A percentile compares a stretch with the other conserved stretches of the same genome.
Conservation (phyloP, 768 basidiomycete species). For the Zangia roseola region DNA sequence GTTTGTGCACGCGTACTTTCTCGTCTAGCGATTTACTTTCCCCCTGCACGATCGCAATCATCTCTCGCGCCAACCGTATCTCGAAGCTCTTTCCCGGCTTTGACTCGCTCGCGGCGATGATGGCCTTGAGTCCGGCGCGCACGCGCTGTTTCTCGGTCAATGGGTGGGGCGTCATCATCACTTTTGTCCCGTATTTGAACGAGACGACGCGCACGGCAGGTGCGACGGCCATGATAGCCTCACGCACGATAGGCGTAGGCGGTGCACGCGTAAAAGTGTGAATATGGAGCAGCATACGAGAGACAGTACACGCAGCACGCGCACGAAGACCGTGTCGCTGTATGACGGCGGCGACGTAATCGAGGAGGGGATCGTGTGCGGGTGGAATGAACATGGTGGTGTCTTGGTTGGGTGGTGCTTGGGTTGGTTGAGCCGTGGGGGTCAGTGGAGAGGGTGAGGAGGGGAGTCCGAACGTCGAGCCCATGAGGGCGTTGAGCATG, state of each 20-base stretch:
- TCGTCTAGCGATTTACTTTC: conserved; percentile 56
- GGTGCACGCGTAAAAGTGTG: conserved; percentile 72
- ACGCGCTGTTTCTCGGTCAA: conserved; percentile 81
- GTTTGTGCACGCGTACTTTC: conserved; percentile 61
- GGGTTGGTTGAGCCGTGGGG: neutral
- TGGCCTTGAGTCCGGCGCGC: conserved; percentile 66
- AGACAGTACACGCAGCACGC: conserved; percentile 52
- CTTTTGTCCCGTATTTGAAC: conserved; percentile 64
- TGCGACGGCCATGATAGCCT: conserved; percentile 65
- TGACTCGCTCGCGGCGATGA: conserved; percentile 60
- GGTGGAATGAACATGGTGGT: conserved; percentile 60
- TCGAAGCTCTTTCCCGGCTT: conserved; percentile 57
- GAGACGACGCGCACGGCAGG: conserved; percentile 67
- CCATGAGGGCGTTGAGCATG: conserved; percentile 25
- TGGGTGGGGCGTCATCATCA: conserved; percentile 62
- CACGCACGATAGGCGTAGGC: conserved; percentile 76
- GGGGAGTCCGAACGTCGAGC: conserved; percentile 18
- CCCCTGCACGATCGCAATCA: conserved; percentile 68
- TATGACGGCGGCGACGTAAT: conserved; percentile 60
- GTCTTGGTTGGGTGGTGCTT: neutral
- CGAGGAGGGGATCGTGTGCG: conserved; percentile 70
- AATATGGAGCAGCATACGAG: conserved; percentile 66
- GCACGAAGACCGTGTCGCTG: conserved; percentile 67
- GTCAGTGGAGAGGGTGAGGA: neutral
- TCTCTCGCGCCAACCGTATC: conserved; percentile 76